phyloP scores from a whole-genome alignment of 148 eudicot species.

The Arctostaphylos glauca region DNA sequence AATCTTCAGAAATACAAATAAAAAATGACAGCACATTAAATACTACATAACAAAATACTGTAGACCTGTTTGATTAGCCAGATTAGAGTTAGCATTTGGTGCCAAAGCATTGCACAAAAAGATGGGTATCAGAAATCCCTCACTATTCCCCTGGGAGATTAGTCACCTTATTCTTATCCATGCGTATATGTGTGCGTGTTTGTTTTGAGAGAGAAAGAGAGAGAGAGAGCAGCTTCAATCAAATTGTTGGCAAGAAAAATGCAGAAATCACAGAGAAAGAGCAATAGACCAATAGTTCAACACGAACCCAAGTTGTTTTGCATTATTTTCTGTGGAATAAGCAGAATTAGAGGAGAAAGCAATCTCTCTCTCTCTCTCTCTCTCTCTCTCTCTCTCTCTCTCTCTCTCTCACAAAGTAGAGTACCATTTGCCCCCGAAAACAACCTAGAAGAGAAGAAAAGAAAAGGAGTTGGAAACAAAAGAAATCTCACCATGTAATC shows the following conservation, averaged over 20 bases:
- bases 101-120: too few species aligned
- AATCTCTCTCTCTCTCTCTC: neutral
- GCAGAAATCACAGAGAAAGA: neutral
- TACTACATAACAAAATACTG: neutral
- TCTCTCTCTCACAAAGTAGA: neutral
- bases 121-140: too few species aligned
- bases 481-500: conserved; percentile 49
- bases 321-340: neutral
- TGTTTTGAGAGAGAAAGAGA: neutral
- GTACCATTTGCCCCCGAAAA: neutral
- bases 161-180: too few species aligned
- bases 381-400: neutral
- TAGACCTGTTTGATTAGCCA: too few species aligned
- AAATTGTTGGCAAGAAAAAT: neutral
- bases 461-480: neutral
- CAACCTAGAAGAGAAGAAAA: neutral
- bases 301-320: neutral
- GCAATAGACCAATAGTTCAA: neutral
- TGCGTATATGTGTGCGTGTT: too few species aligned
- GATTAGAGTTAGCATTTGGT: too few species aligned
- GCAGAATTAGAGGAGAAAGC: neutral
- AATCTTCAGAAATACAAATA: neutral
- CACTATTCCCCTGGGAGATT: too few species aligned
- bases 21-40: neutral
- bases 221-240: neutral